Percentiles rank a stretch among this genome's conserved stretches.
Evolutionary conservation across 192 early-diverging fungal genomes (phyloP).

Genomic region (Haplosporangium gracile): DNA sequence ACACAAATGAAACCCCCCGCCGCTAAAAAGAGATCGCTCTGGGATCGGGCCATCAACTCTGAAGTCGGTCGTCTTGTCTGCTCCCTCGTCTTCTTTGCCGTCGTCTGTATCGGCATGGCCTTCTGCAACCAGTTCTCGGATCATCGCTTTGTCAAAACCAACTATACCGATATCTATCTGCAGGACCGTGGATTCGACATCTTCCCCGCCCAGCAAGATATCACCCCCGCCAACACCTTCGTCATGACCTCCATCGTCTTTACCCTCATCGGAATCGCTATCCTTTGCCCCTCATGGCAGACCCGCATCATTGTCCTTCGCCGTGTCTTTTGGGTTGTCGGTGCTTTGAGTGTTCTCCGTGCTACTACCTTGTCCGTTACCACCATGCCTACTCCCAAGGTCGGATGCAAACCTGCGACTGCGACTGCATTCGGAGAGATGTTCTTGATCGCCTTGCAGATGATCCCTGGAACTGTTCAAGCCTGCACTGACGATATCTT

Average conservation of each 20-base stretch:
- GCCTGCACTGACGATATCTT: slow-evolving; percentile 61
- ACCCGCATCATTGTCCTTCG: slow-evolving; percentile 46
- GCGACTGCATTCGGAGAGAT: slow-evolving; percentile 32
- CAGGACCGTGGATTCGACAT: slow-evolving; percentile 54
- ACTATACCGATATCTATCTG: slow-evolving; percentile 33
- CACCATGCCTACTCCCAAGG: slow-evolving; percentile 56
- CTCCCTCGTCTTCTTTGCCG: slow-evolving; percentile 33
- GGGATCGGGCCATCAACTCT: slow-evolving; percentile 39
- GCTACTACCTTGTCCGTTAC: slow-evolving; percentile 52
- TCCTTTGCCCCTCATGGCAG: slow-evolving; percentile 48
- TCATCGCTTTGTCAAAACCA: slow-evolving; percentile 47
- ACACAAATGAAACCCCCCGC: too few relatives aligned
- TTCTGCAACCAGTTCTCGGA: slow-evolving; percentile 60
- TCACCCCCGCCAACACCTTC: slow-evolving; percentile 51
- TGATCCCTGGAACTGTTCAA: slow-evolving; percentile 55
- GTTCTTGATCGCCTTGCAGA: slow-evolving; percentile 45
- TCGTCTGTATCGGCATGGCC: slow-evolving; percentile 47
- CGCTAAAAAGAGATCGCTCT: not conserved
- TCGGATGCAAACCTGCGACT: slow-evolving; percentile 30
- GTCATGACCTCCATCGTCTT: slow-evolving; percentile 56
- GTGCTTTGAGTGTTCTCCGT: slow-evolving; percentile 43
- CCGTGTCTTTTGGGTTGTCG: slow-evolving; percentile 54
- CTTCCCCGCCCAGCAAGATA: slow-evolving; percentile 32
- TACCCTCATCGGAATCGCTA: slow-evolving; percentile 37
- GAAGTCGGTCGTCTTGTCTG: slow-evolving; percentile 35